Percentiles rank a stretch among this genome's conserved stretches.
Evolutionary conservation across 257 asterid genomes (phyloP).

Genomic region (Catharanthus roseus): DNA sequence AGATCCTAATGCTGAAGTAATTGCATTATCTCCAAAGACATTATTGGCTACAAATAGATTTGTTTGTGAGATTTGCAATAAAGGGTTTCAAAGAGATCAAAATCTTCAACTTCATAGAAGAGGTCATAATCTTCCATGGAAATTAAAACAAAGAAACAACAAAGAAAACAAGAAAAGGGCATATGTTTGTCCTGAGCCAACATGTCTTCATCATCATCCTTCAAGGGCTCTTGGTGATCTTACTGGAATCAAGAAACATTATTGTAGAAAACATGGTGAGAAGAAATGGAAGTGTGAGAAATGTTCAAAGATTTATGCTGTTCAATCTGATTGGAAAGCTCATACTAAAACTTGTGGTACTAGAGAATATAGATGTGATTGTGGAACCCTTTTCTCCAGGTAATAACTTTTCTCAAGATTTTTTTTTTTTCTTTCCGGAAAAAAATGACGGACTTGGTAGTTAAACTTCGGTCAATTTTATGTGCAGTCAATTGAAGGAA

Average conservation of each 20-base stretch:
- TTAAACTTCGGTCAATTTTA: too few species aligned
- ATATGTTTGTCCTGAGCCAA: slow-evolving; percentile 71
- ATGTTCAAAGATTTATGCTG: slow-evolving; percentile 74
- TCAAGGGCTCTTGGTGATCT: slow-evolving; percentile 82
- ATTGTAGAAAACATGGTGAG: slow-evolving; percentile 83
- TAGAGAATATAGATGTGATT: slow-evolving; percentile 74
- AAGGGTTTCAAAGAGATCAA: slow-evolving; percentile 94
- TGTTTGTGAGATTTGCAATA: slow-evolving; percentile 84
- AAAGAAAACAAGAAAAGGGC: slow-evolving; percentile 60
- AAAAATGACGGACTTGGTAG: too few species aligned
- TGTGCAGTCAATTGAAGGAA: too few species aligned
- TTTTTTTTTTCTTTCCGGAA: too few species aligned
- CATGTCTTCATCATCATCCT: slow-evolving; percentile 76
- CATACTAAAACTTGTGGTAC: slow-evolving; percentile 88
- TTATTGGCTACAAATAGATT: slow-evolving; percentile 71
- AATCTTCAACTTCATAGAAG: slow-evolving; percentile 84
- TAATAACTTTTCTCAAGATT: too few species aligned
- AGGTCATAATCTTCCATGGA: slow-evolving; percentile 91
- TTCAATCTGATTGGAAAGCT: slow-evolving; percentile 92
- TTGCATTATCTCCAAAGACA: slow-evolving; percentile 70
- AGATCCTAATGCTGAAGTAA: slow-evolving; percentile 91
- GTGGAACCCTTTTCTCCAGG: slow-evolving; percentile 93
- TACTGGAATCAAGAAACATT: slow-evolving; percentile 87
- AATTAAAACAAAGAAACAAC: slow-evolving; percentile 66
- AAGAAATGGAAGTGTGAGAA: slow-evolving; percentile 88